Evolutionary conservation across 768 basidiomycete genomes (phyloP), one percentile per base, ranked within the genome.

Genomic region (Hericium erinaceus): DNA sequence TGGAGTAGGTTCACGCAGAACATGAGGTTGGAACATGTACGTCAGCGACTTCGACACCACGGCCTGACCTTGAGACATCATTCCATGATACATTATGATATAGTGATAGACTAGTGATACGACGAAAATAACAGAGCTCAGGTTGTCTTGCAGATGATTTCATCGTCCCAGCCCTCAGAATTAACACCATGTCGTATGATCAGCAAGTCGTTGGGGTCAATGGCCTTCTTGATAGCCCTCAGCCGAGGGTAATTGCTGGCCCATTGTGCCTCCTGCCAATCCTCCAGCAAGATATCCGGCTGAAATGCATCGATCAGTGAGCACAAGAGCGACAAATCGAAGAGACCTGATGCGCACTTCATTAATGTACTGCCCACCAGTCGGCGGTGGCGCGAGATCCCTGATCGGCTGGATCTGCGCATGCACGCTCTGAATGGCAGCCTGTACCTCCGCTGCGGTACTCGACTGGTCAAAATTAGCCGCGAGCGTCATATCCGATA

Each of bases 101-200:
- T 33, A 7, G 33, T 10, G 33, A 33, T 33, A 33, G 2, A 26
- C 26, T 26, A 33, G 33, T 33, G 33, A 33, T 33, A 33, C 2
- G 33, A 33, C 15, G 16, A 16, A 44, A 18, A 44, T 7, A 16
- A 44, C 7, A 15, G 41, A 44, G 6, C 90, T 33, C 33, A 51
- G 8, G 22, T 24, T 5, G 49, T 51, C 49, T 51, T 51, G 22
- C 49, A 51, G n/a, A 51, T 16, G 22, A 51, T 16, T 18, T 51
- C n/a, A 6, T 51, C 49, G 22, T 51, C 49, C 49, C 49, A 51
- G 16, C n/a, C 49, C 49, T 51, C 49, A 10, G 49, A 51, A 24
- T 51, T 51, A 7, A 51, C 49, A 22, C 49, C 49, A 15, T 51
- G 12, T 15, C 22, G 15, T 22, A 51, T 22, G 22, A 51, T 48